These are phyloP conservation scores for Schizosaccharomyces octosporus DNA, from an alignment of 805 yeast species.

Conservation along the genomic window DNA sequence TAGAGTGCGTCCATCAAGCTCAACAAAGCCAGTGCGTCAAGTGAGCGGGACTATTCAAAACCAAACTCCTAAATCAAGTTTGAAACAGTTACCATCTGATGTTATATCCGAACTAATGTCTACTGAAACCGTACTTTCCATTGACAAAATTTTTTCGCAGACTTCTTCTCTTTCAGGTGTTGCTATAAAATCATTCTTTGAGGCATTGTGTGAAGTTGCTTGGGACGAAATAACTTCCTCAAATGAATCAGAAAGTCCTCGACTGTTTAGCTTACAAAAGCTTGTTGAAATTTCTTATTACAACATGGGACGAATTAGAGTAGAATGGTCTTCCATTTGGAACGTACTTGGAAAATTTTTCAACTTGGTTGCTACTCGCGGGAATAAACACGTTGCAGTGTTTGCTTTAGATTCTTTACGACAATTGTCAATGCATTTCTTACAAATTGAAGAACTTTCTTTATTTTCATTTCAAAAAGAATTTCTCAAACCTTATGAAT, in stretches of 20 bases:
- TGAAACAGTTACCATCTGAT: constrained; percentile 8
- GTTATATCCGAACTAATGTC: background rate
- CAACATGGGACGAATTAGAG: constrained; percentile 85
- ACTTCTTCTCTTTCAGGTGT: constrained; percentile 57
- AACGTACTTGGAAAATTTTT: constrained; percentile 75
- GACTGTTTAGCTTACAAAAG: constrained; percentile 80
- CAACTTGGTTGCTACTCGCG: constrained; percentile 54
- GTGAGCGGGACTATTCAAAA: background rate
- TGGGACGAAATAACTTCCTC: constrained; percentile 78
- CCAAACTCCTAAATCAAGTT: background rate
- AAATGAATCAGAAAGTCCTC: constrained; percentile 55
- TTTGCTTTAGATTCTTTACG: constrained; percentile 87
- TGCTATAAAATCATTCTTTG: constrained; percentile 69
- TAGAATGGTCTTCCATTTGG: constrained; percentile 95
- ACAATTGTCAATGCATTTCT: constrained; percentile 74
- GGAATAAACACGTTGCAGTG: constrained; percentile 50
- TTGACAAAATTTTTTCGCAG: constrained; percentile 70
- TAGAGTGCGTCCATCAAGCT: constrained; percentile 15
- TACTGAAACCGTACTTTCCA: constrained; percentile 14
- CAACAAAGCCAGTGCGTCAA: background rate
- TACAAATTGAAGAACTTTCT: constrained; percentile 78
- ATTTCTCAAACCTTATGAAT: constrained; percentile 72
- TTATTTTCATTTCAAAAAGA: constrained; percentile 91
- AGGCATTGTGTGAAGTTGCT: constrained; percentile 65
- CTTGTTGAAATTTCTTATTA: constrained; percentile 94